Base-by-base conservation (phyloP, 2,329 filamentous ascomycete species). In the Xylaria multiplex region DNA sequence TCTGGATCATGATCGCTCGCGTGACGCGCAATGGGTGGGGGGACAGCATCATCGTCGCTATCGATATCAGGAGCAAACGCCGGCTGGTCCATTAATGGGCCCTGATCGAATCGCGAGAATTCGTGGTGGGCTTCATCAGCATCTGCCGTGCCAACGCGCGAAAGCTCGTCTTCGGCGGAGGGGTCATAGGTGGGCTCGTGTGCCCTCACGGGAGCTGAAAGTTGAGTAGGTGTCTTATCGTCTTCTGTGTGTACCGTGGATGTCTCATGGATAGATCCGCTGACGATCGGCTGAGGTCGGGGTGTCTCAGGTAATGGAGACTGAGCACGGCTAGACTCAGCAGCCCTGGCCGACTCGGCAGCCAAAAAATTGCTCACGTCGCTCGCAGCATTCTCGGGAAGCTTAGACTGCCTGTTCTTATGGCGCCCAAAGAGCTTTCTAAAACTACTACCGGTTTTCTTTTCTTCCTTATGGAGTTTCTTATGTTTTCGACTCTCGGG, bases 1-100 rank as follows among this genome's bases (percentile, higher is more conserved):
- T 73, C 69, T 45, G 77, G 71, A n/a, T 77, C 70, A 64, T 75
- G 62, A 43, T 68, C 64, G 49, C 66, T 70, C 9, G 67, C 61
- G 65, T 81, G 80, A 24, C 85, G 81, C 13, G 81, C 79, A 66
- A 87, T 87, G 1, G 86, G 84, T 2, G 85, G 83, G 24, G 85
- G 84, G 2, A 79, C 75, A 3, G 82, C 82, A 50, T 84, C 84
- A 8, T 85, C 82, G 27, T 84, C 81, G 59, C 70, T 77, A 19
- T 77, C 75, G 30, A 83, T 82, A 14, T 89, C 86, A 2, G 81
- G 83, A 0, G 88, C 84, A 75, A 96, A 97, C 1, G 93, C 92
- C 2, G 96, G 95, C 77, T 96, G 91, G 63, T 98, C 93, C 9
- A 87, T 79, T 27, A 97, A 85, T 1, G 96, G 96, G 2, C 94